Evolutionary conservation across 805 yeast species (phyloP).

Genomic region (Wickerhamomyces xylosicus): DNA sequence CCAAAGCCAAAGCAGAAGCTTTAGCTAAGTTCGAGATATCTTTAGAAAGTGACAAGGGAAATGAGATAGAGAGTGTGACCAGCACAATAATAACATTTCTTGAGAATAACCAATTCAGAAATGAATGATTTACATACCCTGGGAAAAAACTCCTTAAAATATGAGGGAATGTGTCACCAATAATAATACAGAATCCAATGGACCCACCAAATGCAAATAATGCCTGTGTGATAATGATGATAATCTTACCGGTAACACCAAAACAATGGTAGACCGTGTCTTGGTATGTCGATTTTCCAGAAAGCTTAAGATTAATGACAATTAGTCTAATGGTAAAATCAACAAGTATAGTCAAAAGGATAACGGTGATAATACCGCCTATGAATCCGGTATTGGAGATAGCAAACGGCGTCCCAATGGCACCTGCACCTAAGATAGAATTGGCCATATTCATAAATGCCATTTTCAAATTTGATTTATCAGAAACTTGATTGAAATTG

Average conservation of each 20-base stretch:
- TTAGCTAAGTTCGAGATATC: constrained; percentile 81
- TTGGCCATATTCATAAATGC: constrained; percentile 98
- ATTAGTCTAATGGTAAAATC: constrained; percentile 85
- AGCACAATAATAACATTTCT: constrained; percentile 64
- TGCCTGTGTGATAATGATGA: constrained; percentile 69
- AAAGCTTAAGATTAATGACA: constrained; percentile 69
- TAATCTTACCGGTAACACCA: constrained; percentile 60
- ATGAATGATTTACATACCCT: constrained; percentile 18
- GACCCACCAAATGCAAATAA: constrained; percentile 91
- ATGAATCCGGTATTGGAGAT: constrained; percentile 69
- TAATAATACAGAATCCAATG: constrained; percentile 87
- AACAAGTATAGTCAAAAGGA: constrained; percentile 54
- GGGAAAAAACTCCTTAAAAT: constrained; percentile 64
- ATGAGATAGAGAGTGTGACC: constrained; percentile 64
- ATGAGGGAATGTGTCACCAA: constrained; percentile 93
- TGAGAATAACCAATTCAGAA: constrained; percentile 45
- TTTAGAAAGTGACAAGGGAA: constrained; percentile 70
- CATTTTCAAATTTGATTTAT: constrained; percentile 57
- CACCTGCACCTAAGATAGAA: constrained; percentile 91
- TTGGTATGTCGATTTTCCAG: constrained; percentile 73
- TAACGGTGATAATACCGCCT: constrained; percentile 58
- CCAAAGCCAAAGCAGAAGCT: constrained; percentile 76
- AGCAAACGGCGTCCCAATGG: constrained; percentile 90
- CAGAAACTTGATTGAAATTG: constrained; percentile 7
- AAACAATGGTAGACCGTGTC: constrained; percentile 74